These are phyloP conservation scores for Stephania japonica DNA, from an alignment of 164 flowering plant genomes.

Conservation along the genomic window DNA sequence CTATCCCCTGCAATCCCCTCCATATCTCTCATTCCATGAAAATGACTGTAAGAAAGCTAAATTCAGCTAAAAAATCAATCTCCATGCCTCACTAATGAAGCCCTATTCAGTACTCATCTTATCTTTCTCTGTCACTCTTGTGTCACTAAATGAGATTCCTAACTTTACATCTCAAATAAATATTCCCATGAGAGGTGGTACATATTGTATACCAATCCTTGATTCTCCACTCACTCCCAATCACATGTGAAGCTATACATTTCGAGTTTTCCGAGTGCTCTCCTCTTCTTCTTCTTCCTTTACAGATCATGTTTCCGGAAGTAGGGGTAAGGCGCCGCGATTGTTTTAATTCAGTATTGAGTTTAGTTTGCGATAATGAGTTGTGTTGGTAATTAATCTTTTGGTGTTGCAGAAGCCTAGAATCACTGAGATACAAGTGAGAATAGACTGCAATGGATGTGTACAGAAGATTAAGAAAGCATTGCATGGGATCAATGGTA, in stretches of 20 bases:
- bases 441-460: constrained; percentile 97
- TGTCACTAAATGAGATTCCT: constrained; percentile 43
- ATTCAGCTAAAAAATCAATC: neutral
- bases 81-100: too few species aligned
- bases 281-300: constrained; percentile 4
- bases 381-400: neutral
- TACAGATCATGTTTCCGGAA: constrained; percentile 47
- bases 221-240: constrained; percentile 32
- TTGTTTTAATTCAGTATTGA: too few species aligned
- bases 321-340: constrained; percentile 37
- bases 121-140: too few species aligned
- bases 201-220: constrained; percentile 37
- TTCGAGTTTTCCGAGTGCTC: constrained; percentile 6
- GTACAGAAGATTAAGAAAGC: constrained; percentile 96
- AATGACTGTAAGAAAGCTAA: constrained; percentile 15
- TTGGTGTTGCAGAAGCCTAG: constrained; percentile 54
- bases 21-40: constrained; percentile 12
- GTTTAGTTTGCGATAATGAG: neutral
- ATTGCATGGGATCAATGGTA: constrained; percentile 62
- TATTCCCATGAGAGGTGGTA: constrained; percentile 34
- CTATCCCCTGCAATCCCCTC: constrained; percentile 12
- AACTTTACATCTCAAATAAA: constrained; percentile 36
- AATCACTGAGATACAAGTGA: constrained; percentile 71
- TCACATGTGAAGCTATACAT: constrained; percentile 16
- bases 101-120: too few species aligned